Evolutionary conservation across 805 yeast genomes (phyloP).

Genomic region (Teunomyces cretensis): DNA sequence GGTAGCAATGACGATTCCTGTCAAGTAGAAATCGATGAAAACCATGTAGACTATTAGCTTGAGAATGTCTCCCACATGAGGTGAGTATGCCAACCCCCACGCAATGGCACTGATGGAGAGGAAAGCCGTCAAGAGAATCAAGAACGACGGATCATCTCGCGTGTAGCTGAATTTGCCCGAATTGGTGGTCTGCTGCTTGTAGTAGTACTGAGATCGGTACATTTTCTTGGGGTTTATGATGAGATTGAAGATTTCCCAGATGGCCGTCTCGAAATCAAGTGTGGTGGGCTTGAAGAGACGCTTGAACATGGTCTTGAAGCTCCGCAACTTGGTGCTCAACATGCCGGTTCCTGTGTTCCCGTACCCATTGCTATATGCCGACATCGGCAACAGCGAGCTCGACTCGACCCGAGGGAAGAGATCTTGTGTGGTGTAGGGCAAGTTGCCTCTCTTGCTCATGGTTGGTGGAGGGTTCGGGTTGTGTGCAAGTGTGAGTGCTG

Average conservation of each 20-base stretch:
- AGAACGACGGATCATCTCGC: constrained; percentile 89
- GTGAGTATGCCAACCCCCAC: constrained; percentile 85
- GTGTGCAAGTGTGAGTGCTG: background rate
- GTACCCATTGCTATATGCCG: constrained; percentile 7
- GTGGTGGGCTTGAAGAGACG: constrained; percentile 67
- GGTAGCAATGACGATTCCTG: constrained; percentile 71
- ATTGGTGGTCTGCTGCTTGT: constrained; percentile 58
- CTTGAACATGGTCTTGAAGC: constrained; percentile 29
- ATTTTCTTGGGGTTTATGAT: constrained; percentile 77
- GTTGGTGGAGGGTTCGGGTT: background rate
- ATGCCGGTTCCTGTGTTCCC: background rate
- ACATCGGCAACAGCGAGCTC: constrained; percentile 5
- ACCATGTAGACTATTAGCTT: constrained; percentile 80
- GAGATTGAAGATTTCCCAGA: constrained; percentile 83
- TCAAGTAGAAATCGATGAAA: constrained; percentile 70
- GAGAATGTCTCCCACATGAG: constrained; percentile 58
- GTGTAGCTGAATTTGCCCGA: constrained; percentile 67
- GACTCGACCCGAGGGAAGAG: constrained; percentile 31
- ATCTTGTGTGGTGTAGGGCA: constrained; percentile 45
- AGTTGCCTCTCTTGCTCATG: constrained; percentile 38
- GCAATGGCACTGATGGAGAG: constrained; percentile 75
- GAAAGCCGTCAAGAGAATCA: constrained; percentile 66
- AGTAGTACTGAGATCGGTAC: constrained; percentile 71
- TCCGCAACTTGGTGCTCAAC: constrained; percentile 18
- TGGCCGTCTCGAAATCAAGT: constrained; percentile 87